Conservation (phyloP, 2,329 filamentous ascomycete species). For the Harringtonia lauricola region DNA sequence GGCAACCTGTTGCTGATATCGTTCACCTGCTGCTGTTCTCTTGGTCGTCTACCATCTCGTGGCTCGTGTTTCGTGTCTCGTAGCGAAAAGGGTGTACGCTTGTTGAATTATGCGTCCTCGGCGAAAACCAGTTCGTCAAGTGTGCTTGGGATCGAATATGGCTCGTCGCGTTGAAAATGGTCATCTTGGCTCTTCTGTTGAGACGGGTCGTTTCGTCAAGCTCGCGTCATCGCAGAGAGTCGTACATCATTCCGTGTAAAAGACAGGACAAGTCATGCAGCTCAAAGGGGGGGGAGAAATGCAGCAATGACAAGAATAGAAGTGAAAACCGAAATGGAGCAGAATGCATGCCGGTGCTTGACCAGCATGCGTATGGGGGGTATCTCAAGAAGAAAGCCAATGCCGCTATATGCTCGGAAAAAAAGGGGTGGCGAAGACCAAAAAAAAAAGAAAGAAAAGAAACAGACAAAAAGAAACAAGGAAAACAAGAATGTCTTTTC, state of each 20-base stretch:
- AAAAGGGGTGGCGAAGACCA: constrained; percentile 19
- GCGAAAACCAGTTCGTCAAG: too few species aligned
- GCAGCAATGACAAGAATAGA: constrained; percentile 15
- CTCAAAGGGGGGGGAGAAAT: constrained; percentile 11
- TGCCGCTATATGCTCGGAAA: constrained; percentile 8
- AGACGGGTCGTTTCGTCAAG: constrained; percentile 1
- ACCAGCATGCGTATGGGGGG: constrained; percentile 5
- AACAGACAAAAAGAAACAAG: constrained; percentile 13
- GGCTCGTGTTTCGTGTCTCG: too few species aligned
- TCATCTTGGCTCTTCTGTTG: too few species aligned
- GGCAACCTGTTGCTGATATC: not conserved
- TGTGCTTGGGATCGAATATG: too few species aligned
- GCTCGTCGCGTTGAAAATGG: too few species aligned
- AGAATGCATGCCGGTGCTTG: constrained; percentile 3
- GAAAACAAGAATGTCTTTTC: constrained; percentile 3
- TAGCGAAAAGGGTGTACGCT: too few species aligned
- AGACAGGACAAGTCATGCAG: not conserved
- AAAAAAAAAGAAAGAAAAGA: constrained; percentile 11
- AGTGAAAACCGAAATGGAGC: constrained; percentile 9
- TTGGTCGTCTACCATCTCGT: too few species aligned
- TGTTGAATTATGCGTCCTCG: too few species aligned
- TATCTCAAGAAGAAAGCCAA: constrained; percentile 14
- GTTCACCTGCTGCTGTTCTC: too few species aligned
- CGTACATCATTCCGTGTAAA: constrained; percentile 9
- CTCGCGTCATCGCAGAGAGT: constrained; percentile 9